Percentiles rank a stretch among this genome's conserved stretches.
These are phyloP conservation scores for Sporisorium iseilematis-ciliati DNA, from an alignment of 1,284 basidiomycete species.

Conservation along the genomic window DNA sequence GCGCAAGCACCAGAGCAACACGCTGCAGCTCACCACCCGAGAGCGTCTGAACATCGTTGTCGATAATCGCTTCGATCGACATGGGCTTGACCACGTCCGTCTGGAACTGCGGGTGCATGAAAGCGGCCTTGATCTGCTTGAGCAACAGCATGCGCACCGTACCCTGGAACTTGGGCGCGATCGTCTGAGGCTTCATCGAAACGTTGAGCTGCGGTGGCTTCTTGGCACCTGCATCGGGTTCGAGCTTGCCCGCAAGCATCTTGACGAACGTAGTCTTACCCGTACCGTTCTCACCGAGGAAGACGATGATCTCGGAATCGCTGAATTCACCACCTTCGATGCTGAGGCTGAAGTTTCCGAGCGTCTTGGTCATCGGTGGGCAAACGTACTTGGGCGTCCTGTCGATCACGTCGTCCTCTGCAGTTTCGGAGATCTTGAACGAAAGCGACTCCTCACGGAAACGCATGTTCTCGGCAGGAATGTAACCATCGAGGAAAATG, in stretches of 20 bases:
- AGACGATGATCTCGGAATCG: conserved; percentile 69
- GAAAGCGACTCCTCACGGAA: conserved; percentile 69
- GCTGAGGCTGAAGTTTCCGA: conserved; percentile 66
- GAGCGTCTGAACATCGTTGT: conserved; percentile 69
- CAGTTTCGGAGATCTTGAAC: conserved; percentile 69
- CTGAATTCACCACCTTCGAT: conserved; percentile 67
- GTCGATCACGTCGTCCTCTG: conserved; percentile 64
- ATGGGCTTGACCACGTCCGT: conserved; percentile 70
- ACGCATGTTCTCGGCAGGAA: conserved; percentile 69
- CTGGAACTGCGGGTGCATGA: conserved; percentile 70
- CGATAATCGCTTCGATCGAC: conserved; percentile 68
- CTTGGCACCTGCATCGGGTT: conserved; percentile 63
- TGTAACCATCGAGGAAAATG: conserved; percentile 69
- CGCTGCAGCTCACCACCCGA: conserved; percentile 69
- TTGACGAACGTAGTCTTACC: conserved; percentile 70
- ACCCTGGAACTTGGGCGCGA: conserved; percentile 69
- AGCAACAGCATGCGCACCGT: conserved; percentile 69
- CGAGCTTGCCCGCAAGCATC: conserved; percentile 69
- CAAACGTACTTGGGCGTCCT: conserved; percentile 61
- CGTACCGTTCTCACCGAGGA: conserved; percentile 69
- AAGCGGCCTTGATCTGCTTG: conserved; percentile 69
- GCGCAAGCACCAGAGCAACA: conserved; percentile 67
- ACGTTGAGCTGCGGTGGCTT: conserved; percentile 68
- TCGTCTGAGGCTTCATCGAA: conserved; percentile 69
- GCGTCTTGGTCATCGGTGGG: conserved; percentile 68